Evolutionary conservation across 495 filamentous ascomycete genomes (phyloP).

Genomic region (Letharia columbiana): DNA sequence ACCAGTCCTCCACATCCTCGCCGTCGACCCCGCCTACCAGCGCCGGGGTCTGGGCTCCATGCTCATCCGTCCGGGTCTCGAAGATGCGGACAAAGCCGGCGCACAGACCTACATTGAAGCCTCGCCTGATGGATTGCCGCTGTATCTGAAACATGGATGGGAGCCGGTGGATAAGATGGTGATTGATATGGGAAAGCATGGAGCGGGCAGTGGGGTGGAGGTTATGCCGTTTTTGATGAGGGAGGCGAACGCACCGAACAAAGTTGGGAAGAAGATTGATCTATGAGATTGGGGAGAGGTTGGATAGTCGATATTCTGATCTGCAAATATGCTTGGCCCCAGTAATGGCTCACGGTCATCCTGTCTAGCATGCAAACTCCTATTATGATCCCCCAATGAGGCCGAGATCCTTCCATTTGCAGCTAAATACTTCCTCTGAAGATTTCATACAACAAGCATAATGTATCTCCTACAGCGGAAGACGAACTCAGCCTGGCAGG

Average conservation of each 20-base stretch:
- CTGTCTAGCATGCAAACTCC: too few species aligned
- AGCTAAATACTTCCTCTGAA: too few species aligned
- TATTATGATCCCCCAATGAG: too few species aligned
- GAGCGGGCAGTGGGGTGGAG: constrained; percentile 14
- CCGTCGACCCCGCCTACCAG: constrained; percentile 38
- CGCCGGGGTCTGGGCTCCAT: constrained; percentile 41
- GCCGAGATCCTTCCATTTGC: too few species aligned
- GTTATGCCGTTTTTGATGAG: constrained; percentile 13
- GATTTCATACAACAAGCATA: too few species aligned
- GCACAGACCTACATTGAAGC: constrained; percentile 46
- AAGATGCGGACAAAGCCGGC: constrained; percentile 41
- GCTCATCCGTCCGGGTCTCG: constrained; percentile 42
- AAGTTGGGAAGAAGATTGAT: too few species aligned
- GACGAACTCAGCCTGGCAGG: too few species aligned
- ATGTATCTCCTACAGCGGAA: too few species aligned
- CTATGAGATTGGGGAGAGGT: neutral
- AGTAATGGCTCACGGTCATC: too few species aligned
- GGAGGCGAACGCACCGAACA: constrained; percentile 12
- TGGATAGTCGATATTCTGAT: too few species aligned
- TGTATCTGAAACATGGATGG: constrained; percentile 52
- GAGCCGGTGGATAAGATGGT: constrained; percentile 32
- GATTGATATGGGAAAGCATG: constrained; percentile 31
- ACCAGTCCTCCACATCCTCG: constrained; percentile 34
- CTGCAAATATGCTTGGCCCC: too few species aligned
- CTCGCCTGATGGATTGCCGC: constrained; percentile 38